Evolutionary conservation across 202 grass and related monocot species (phyloP), one percentile per base, ranked within the genome.

Genomic region (Sporobolus alterniflorus): DNA sequence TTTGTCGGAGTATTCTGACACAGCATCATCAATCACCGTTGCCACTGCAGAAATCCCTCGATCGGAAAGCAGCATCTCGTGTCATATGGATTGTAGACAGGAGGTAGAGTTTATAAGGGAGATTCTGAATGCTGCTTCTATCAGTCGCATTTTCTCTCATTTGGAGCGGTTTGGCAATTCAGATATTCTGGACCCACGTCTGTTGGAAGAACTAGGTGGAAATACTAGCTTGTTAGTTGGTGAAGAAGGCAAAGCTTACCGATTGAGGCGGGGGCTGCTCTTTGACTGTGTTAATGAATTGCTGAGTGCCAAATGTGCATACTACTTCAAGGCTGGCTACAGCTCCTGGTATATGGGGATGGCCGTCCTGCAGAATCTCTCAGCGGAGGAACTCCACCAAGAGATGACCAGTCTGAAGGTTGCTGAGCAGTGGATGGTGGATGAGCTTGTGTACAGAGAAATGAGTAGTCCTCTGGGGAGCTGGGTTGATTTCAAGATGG

Each of bases 401-500:
- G 96, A 99, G 77, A 92, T 96, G 73, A 92, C 77, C 63, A 77
- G 86, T 43, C 84, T 86, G 71, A 92, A 89, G 80, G 79, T 94
- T 65, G 85, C 68, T 0, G 91, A 91, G 78, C 93, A 99, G 64
- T 82, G 87, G 86, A 89, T 96, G 93, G 96, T 98, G 63, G 96
- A 98, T 47, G 82, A 92, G 57, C 82, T 96, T 56, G 96, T 98
- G 71, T 90, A 96, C 60, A 93, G 79, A 78, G 96, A 98, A 64
- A 98, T 96, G 93, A 92, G 91, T 74, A 64, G 44, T 76, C 80
- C 84, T 71, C 87, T 90, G 2, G 93, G 96, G 69, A 96, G 73
- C 47, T 96, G 96, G 96, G 83, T 92, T 33, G 77, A 98, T 83
- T 98, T 98, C 67, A 84, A 88, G 86, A 82, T 82, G n/a, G 97